phyloP scores from a whole-genome alignment of 352 stramenopile genomes.

The Plasmopara viticola region DNA sequence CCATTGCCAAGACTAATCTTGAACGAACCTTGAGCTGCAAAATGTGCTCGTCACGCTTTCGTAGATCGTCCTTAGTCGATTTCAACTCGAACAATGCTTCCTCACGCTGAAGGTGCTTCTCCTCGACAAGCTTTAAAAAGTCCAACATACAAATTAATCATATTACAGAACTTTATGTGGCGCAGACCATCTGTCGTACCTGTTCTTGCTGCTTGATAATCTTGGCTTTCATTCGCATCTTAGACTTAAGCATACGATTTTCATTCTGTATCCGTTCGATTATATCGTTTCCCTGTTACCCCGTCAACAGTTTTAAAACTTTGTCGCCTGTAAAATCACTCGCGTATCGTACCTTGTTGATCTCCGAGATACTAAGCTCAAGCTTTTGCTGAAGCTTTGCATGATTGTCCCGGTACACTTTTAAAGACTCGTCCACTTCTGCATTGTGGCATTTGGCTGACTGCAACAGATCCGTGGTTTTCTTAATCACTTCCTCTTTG shows the following conservation, averaged over 20 bases:
- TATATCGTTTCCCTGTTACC: constrained; percentile 76
- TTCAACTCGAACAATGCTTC: constrained; percentile 60
- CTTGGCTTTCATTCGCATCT: constrained; percentile 84
- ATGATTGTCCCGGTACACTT: constrained; percentile 86
- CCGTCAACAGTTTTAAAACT: neutral
- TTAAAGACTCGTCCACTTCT: constrained; percentile 80
- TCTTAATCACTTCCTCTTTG: constrained; percentile 69
- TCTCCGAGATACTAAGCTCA: constrained; percentile 84
- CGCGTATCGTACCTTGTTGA: constrained; percentile 72
- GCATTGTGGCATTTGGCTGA: constrained; percentile 65
- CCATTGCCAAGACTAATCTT: neutral
- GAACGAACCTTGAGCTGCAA: constrained; percentile 43
- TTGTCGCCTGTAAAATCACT: neutral
- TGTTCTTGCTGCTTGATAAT: constrained; percentile 88
- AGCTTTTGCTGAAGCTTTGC: constrained; percentile 80
- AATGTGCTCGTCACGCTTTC: constrained; percentile 65
- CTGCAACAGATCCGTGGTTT: constrained; percentile 66
- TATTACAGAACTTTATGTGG: neutral
- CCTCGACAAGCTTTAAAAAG: constrained; percentile 47
- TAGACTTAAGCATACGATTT: constrained; percentile 63
- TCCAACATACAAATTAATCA: constrained; percentile 4
- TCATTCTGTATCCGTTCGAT: constrained; percentile 86
- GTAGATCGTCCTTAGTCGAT: constrained; percentile 54
- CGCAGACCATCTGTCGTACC: constrained; percentile 13
- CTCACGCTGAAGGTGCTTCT: constrained; percentile 72